Evolutionary conservation across 192 early-diverging fungal genomes (phyloP), one percentile per base, ranked within the genome.

Genomic region (Coemansia sp.): DNA sequence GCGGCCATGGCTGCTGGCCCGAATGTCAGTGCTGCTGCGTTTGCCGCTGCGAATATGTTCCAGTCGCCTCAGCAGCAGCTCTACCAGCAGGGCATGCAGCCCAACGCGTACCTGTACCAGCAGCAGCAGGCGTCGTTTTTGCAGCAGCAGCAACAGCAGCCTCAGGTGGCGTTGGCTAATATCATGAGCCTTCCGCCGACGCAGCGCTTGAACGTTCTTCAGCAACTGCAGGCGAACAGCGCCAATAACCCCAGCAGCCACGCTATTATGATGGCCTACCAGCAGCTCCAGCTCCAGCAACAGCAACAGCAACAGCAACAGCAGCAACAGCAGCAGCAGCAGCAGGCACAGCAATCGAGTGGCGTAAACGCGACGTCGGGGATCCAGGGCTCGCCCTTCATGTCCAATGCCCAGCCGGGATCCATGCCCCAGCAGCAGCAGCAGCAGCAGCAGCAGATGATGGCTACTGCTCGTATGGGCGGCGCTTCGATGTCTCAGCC

Each of bases 211-310:
- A 65, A 62, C 13, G 10, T 80, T 2, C 33, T 80, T 4, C 72
- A 75, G 68, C 77, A 80, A 31, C 28, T 80, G 36, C 76, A 75
- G 21, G 48, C 56, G 2, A 39, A 8, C 20, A 62, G 59, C n/a
- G 47, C 28, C 1, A 58, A 34, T 18, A 6, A 31, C 6, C 64
- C 45, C n/a, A 37, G 28, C 23, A 80, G 65, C 42, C 65, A 70
- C 13, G 67, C 64, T 1, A 16, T 79, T 28, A 3, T 64, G 6
- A 10, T 64, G 36, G 65, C 62, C 3, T 31, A 70, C 37, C 72
- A 79, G 43, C 71, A 70, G 45, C 65, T 68, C 33, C 66, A 59
- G 36, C 56, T 33, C 1, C 55, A 59, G 14, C 59, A 45, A 6
- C 70, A 62, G 25, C 64, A 62, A 20, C 68, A 67, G 34, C 61